Conservation (phyloP, 148 eudicot species). For the Vaccinium darrowii region DNA sequence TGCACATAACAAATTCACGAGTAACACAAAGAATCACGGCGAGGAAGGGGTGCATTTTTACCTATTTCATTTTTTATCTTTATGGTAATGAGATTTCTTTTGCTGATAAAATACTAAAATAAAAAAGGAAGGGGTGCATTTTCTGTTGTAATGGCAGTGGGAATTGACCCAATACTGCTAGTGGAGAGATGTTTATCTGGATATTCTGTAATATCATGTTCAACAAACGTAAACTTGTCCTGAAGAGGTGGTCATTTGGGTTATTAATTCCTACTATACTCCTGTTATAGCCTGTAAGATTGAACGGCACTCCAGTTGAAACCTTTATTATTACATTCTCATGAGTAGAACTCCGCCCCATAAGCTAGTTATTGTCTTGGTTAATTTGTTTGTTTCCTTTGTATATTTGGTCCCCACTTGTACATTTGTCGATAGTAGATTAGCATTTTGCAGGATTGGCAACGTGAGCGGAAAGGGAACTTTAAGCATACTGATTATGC, state of each 20-base stretch:
- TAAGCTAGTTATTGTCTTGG: neutral
- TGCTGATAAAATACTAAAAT: no score
- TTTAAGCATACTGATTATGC: slow-evolving; percentile 38
- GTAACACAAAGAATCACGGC: neutral
- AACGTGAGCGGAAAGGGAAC: slow-evolving; percentile 20
- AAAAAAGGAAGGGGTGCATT: neutral
- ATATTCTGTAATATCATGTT: neutral
- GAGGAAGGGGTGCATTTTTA: neutral
- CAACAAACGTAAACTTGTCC: neutral
- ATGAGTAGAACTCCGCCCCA: neutral
- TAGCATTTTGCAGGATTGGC: slow-evolving; percentile 35
- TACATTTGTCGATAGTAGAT: neutral
- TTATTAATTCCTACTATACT: neutral
- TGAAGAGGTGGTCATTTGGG: neutral
- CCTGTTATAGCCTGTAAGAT: neutral
- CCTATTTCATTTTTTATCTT: no score
- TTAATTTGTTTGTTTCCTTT: neutral
- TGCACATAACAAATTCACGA: neutral
- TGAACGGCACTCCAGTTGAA: neutral
- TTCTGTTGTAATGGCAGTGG: neutral
- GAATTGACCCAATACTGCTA: neutral
- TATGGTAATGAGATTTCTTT: no score
- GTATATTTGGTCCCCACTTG: neutral
- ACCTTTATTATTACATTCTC: neutral
- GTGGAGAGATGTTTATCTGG: neutral